These are phyloP conservation scores for Aspergillus bombycis DNA, from an alignment of 2,329 filamentous ascomycete species.

Conservation along the genomic window DNA sequence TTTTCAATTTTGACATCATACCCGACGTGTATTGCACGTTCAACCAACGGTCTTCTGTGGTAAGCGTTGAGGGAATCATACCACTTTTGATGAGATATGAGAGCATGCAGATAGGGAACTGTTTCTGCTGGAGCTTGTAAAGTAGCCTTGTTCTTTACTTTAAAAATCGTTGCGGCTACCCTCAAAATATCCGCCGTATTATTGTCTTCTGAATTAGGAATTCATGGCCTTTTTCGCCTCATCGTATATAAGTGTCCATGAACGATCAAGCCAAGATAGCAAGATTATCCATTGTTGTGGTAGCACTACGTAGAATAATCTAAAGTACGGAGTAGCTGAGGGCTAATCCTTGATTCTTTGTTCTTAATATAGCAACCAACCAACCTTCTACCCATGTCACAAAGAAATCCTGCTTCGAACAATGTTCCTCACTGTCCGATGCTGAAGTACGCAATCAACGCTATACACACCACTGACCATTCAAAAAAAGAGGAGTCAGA, in stretches of 20 bases:
- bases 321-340: not conserved
- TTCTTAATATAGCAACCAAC: no score
- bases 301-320: not conserved
- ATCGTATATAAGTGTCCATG: not conserved
- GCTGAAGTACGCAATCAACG: not conserved
- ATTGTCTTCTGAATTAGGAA: not conserved
- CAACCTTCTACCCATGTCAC: not conserved
- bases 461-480: not conserved
- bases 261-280: no score
- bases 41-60: not conserved
- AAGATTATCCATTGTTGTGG: not conserved
- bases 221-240: not conserved
- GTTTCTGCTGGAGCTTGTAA: not conserved
- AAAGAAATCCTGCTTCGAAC: not conserved
- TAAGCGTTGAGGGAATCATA: not conserved
- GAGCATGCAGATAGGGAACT: conserved; percentile 2
- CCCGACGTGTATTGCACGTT: not conserved
- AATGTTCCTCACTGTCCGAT: not conserved
- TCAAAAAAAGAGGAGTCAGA: not conserved
- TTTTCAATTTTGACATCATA: conserved; percentile 1
- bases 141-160: not conserved
- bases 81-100: conserved; percentile 1
- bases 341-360: not conserved
- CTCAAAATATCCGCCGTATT: not conserved
- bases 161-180: not conserved